A percentile compares a stretch with the other conserved stretches of the same genome.
Evolutionary conservation across 2,329 filamentous ascomycete genomes (phyloP).

Genomic region (Trichophyton benhamiae): DNA sequence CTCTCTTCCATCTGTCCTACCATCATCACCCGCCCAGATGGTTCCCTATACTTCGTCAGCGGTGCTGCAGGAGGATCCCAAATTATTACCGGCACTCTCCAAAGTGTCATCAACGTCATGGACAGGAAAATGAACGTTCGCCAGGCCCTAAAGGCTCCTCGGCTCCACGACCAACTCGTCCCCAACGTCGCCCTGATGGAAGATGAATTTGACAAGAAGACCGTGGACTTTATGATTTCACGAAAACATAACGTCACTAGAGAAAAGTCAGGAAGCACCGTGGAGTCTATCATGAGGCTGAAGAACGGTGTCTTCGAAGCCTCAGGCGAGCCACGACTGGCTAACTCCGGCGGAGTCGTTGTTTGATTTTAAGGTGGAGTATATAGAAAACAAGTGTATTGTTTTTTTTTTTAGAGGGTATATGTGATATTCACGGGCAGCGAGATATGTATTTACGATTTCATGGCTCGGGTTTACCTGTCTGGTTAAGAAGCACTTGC

Average conservation of each 20-base stretch:
- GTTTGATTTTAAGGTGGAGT: constrained; percentile 17
- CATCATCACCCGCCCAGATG: constrained; percentile 57
- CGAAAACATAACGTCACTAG: constrained; percentile 61
- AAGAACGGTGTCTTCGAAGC: constrained; percentile 63
- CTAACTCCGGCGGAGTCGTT: constrained; percentile 54
- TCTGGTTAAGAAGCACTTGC: background rate
- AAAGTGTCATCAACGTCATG: constrained; percentile 60
- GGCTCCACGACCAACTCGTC: constrained; percentile 71
- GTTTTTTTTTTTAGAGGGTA: background rate
- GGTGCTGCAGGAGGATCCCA: constrained; percentile 70
- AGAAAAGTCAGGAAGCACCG: constrained; percentile 50
- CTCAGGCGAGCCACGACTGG: constrained; percentile 62
- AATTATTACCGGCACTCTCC: constrained; percentile 70
- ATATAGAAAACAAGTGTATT: background rate
- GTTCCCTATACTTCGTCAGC: constrained; percentile 53
- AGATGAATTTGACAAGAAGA: constrained; percentile 52
- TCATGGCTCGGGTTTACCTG: background rate
- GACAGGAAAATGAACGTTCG: constrained; percentile 50
- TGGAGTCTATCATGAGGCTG: constrained; percentile 54
- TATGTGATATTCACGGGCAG: background rate
- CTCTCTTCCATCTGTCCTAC: constrained; percentile 71
- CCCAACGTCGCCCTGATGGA: constrained; percentile 60
- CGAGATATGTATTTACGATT: background rate
- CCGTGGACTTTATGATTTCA: constrained; percentile 49
- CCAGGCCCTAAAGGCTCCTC: constrained; percentile 52